A percentile compares a stretch with the other conserved stretches of the same genome.
These are phyloP conservation scores for Saccharum hybrid DNA, from an alignment of 202 grass and related monocot species.

Conservation along the genomic window DNA sequence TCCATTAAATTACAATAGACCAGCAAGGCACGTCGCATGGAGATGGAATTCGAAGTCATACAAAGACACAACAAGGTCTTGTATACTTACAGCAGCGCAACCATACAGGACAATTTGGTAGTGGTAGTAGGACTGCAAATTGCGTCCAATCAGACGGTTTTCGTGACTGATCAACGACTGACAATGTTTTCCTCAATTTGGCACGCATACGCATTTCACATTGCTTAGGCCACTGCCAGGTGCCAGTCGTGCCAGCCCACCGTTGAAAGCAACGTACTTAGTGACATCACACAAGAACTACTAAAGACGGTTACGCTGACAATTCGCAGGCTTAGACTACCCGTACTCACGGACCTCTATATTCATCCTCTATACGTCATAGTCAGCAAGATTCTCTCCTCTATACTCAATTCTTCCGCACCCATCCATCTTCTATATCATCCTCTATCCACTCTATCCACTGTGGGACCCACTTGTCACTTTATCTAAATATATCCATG, in stretches of 20 bases:
- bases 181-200: neutral
- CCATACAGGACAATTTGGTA: neutral
- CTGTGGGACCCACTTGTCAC: too few species aligned
- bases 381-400: too few species aligned
- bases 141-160: neutral
- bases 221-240: too few species aligned
- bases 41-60: conserved; percentile 20
- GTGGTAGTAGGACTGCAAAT: neutral
- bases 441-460: too few species aligned
- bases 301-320: neutral
- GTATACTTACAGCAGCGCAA: neutral
- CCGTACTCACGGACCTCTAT: too few species aligned
- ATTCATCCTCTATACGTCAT: too few species aligned
- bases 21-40: neutral
- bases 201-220: neutral
- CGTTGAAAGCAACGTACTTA: neutral
- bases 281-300: neutral
- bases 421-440: too few species aligned
- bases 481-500: too few species aligned
- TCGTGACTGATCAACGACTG: neutral
- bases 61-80: conserved; percentile 4
- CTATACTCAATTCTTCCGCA: too few species aligned
- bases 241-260: neutral
- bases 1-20: neutral
- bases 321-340: neutral